Conservation (phyloP, 225 moss, liverwort and hornwort genomes). For the Rhytidiadelphus loreus region DNA sequence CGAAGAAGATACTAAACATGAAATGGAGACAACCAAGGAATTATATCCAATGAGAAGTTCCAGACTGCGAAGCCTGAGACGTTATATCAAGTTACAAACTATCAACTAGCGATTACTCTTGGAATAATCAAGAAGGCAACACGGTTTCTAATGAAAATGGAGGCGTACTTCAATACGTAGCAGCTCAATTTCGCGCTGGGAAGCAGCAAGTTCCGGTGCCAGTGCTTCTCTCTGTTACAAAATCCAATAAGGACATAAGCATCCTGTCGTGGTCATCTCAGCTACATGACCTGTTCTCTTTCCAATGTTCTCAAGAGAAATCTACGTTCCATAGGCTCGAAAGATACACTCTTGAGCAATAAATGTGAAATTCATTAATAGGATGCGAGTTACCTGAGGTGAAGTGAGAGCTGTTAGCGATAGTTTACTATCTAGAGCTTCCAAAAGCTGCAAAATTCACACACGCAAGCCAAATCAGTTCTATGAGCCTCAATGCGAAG, state of each 20-base stretch:
- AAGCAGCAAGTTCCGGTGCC: conserved; percentile 68
- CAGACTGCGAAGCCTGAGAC: neutral
- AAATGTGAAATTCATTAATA: neutral
- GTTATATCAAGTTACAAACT: neutral
- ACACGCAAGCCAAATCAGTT: conserved; percentile 6
- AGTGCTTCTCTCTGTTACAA: conserved; percentile 60
- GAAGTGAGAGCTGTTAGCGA: conserved; percentile 64
- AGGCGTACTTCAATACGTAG: conserved; percentile 61
- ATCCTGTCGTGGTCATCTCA: neutral
- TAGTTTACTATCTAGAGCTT: conserved; percentile 64
- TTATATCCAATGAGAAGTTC: neutral
- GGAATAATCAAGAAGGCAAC: neutral
- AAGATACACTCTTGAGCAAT: neutral
- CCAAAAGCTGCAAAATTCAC: conserved; percentile 53
- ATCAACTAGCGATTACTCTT: neutral
- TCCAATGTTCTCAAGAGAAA: neutral
- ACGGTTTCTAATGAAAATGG: neutral
- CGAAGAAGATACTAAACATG: neutral
- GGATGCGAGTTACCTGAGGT: conserved; percentile 52
- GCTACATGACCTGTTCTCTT: neutral
- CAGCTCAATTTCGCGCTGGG: conserved; percentile 75
- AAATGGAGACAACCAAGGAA: neutral
- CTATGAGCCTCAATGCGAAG: neutral
- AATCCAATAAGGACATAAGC: neutral
- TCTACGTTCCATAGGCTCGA: neutral